A percentile compares a stretch with the other conserved stretches of the same genome.
phyloP scores from a whole-genome alignment of 2,329 filamentous ascomycete species.

The Mycosphaerella arachidis region DNA sequence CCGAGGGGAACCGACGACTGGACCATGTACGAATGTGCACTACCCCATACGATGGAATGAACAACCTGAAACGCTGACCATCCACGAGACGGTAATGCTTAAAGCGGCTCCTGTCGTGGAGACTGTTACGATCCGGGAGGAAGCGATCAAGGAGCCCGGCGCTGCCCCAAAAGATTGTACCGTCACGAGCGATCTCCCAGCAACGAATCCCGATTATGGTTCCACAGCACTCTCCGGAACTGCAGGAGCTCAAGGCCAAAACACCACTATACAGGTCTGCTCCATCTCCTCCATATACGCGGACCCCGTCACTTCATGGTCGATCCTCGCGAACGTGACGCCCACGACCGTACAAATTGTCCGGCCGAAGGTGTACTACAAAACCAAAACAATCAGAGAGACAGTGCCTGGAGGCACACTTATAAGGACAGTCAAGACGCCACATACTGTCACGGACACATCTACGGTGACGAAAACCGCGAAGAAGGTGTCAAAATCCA shows the following conservation, averaged over 20 bases:
- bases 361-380: neutral
- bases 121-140: neutral
- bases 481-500: neutral
- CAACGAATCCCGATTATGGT: neutral
- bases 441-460: neutral
- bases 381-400: neutral
- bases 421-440: neutral
- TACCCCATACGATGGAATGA: neutral
- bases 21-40: neutral
- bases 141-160: neutral
- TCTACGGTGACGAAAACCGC: neutral
- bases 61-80: neutral
- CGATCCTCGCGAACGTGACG: conserved; percentile 4
- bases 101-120: neutral
- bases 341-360: conserved; percentile 1
- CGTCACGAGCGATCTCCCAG: neutral
- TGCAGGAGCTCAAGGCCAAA: neutral
- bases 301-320: neutral
- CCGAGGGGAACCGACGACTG: neutral
- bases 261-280: neutral
- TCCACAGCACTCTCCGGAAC: neutral
- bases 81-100: neutral
- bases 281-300: neutral
- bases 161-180: neutral
- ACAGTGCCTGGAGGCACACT: neutral